Evolutionary conservation across 495 filamentous ascomycete species (phyloP).

Genomic region (Glonium stellatum): DNA sequence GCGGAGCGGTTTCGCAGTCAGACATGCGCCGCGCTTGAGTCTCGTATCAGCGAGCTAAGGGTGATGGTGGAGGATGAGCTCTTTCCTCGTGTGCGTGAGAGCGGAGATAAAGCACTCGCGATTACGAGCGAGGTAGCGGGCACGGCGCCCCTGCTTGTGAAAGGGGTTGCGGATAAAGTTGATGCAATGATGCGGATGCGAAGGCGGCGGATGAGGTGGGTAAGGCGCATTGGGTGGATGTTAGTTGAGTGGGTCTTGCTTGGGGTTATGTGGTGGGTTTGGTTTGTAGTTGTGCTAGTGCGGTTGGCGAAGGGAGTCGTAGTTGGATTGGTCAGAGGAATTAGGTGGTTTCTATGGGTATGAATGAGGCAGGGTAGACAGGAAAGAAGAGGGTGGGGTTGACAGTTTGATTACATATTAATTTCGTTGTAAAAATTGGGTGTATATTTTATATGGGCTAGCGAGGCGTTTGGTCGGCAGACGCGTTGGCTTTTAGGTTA

Average conservation of each 20-base stretch:
- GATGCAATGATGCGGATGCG: slow-evolving; percentile 63
- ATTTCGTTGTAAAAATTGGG: no score
- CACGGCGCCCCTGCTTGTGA: slow-evolving; percentile 65
- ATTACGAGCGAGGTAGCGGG: slow-evolving; percentile 67
- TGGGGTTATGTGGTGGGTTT: slow-evolving; percentile 45
- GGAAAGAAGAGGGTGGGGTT: no score
- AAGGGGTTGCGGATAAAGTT: slow-evolving; percentile 68
- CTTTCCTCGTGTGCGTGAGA: slow-evolving; percentile 55
- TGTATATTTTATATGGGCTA: no score
- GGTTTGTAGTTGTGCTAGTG: slow-evolving; percentile 40
- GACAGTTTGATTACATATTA: no score
- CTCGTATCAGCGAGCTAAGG: slow-evolving; percentile 46
- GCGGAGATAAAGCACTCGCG: slow-evolving; percentile 69
- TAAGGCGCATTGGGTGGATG: slow-evolving; percentile 45
- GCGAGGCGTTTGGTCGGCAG: no score
- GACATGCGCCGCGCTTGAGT: slow-evolving; percentile 41
- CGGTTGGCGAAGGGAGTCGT: slow-evolving; percentile 36
- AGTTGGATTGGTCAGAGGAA: slow-evolving; percentile 48
- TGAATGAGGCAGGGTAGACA: not conserved
- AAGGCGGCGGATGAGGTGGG: slow-evolving; percentile 63
- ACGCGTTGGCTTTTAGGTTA: no score
- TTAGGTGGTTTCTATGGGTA: slow-evolving; percentile 77
- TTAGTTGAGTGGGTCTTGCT: slow-evolving; percentile 42
- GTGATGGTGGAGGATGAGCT: slow-evolving; percentile 48
- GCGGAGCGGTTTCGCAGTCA: slow-evolving; percentile 46